Evolutionary conservation across 1,284 basidiomycete species (phyloP), one percentile per base, ranked within the genome.

Genomic region (Heterobasidion annosum): DNA sequence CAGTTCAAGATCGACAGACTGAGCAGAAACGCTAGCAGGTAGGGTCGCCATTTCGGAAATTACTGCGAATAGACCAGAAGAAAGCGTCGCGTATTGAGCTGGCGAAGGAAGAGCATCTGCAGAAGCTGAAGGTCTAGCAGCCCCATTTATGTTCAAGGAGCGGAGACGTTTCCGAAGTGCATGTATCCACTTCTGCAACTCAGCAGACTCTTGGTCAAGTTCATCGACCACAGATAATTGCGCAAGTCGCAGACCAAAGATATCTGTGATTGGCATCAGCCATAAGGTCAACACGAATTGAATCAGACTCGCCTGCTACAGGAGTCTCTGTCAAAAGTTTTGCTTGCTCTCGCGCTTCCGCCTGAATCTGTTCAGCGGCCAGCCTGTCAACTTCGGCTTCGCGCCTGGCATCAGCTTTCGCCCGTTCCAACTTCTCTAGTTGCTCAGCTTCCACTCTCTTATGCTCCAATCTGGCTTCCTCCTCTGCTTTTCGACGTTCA

Each of bases 131-230:
- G 82, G 78, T 19, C 72, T 71, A 16, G 77, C 75, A 13, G 75
- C 64, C 50, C 79, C 77, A 55, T 80, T 78, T 56, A 89, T 77
- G 55, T 73, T 76, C 55, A 90, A 72, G 7, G 80, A 77, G 48
- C 76, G 76, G 34, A 90, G 69, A n/a, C 77, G 73, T 61, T 76
- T 83, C 54, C 84, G 73, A 33, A 88, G 65, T 3, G 56, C 59
- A 34, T 62, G 61, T 34, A 72, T 67, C 35, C 59, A 63, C 7
- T 56, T 52, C 56, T 67, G 67, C 6, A 73, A 58, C 42, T 65
- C 62, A 34, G 56, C 57, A 52, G 66, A 48, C 25, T 69, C 64
- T 35, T 60, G 51, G 10, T 61, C 60, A 35, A 62, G 40, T 2
- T 42, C 62, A 18, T 59, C 62, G 4, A 63, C 64, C 19, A 64